phyloP scores from a whole-genome alignment of 1,284 basidiomycete species.

The Phellopilus nigrolimitatus region DNA sequence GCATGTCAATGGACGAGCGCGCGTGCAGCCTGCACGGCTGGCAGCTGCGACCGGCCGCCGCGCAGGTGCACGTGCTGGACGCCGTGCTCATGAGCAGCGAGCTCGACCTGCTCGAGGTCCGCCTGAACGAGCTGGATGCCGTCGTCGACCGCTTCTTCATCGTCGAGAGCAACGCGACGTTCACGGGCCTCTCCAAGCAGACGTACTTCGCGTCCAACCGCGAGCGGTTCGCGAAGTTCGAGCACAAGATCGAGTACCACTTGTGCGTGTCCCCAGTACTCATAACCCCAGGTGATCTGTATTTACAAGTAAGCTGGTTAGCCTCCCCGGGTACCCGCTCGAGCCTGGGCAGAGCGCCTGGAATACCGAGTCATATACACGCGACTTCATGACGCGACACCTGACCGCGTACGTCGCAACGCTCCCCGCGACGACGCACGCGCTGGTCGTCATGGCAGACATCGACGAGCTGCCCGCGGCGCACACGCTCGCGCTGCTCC shows the following conservation, averaged over 20 bases:
- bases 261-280: constrained; percentile 16
- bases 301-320: too few species aligned
- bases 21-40: constrained; percentile 55
- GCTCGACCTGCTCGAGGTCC: constrained; percentile 64
- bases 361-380: constrained; percentile 33
- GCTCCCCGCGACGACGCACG: constrained; percentile 26
- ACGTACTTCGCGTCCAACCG: constrained; percentile 46
- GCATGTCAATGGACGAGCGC: constrained; percentile 39
- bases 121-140: constrained; percentile 58
- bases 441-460: constrained; percentile 62
- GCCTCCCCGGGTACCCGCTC: constrained; percentile 23
- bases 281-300: too few species aligned
- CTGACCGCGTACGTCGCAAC: constrained; percentile 31
- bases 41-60: constrained; percentile 31
- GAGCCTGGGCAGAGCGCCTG: constrained; percentile 33
- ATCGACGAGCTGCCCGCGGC: constrained; percentile 63
- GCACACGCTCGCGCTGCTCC: constrained; percentile 52
- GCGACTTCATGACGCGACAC: constrained; percentile 40
- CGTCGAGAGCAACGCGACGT: constrained; percentile 49
- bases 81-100: constrained; percentile 56
- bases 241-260: constrained; percentile 48
- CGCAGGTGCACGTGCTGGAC: constrained; percentile 36
- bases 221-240: constrained; percentile 46
- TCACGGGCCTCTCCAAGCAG: constrained; percentile 40
- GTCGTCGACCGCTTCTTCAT: constrained; percentile 64